Percentiles rank a stretch among this genome's conserved stretches.
Evolutionary conservation across 2,329 filamentous ascomycete genomes (phyloP).

Genomic region (Onygena corvina): DNA sequence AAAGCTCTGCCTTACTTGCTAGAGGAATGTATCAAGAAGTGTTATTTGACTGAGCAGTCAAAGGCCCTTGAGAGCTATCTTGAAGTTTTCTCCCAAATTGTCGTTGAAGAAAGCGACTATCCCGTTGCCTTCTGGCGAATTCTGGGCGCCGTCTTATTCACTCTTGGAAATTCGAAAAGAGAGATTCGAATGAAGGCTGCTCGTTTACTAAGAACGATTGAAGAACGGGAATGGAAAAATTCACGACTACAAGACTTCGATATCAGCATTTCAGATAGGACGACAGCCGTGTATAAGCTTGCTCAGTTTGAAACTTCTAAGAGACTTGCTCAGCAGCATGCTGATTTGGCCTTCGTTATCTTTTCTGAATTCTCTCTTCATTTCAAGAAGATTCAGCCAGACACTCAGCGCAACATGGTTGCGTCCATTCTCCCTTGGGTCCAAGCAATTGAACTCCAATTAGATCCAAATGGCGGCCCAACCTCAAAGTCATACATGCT

Average conservation of each 20-base stretch:
- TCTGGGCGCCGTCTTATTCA: constrained; percentile 77
- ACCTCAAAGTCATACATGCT: constrained; percentile 90
- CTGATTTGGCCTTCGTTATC: constrained; percentile 79
- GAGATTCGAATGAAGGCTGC: constrained; percentile 82
- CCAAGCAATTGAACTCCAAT: constrained; percentile 79
- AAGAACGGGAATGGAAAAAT: constrained; percentile 69
- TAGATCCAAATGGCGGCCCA: constrained; percentile 83
- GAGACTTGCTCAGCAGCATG: constrained; percentile 73
- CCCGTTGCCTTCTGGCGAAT: constrained; percentile 82
- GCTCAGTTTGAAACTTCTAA: constrained; percentile 96
- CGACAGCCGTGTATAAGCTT: constrained; percentile 92
- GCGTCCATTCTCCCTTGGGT: constrained; percentile 94
- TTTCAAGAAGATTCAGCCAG: constrained; percentile 74
- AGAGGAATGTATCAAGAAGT: constrained; percentile 81
- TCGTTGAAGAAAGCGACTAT: constrained; percentile 72
- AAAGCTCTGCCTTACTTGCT: constrained; percentile 73
- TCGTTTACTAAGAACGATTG: constrained; percentile 64
- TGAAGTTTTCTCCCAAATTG: constrained; percentile 74
- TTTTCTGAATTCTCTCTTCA: constrained; percentile 93
- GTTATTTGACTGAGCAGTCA: constrained; percentile 66
- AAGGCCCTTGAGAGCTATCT: constrained; percentile 94
- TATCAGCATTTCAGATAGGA: constrained; percentile 97
- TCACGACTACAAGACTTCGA: constrained; percentile 95
- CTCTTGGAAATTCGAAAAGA: constrained; percentile 80
- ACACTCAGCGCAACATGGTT: constrained; percentile 83